phyloP scores from a whole-genome alignment of 1,284 basidiomycete species.

The Laetiporus sulphureus region DNA sequence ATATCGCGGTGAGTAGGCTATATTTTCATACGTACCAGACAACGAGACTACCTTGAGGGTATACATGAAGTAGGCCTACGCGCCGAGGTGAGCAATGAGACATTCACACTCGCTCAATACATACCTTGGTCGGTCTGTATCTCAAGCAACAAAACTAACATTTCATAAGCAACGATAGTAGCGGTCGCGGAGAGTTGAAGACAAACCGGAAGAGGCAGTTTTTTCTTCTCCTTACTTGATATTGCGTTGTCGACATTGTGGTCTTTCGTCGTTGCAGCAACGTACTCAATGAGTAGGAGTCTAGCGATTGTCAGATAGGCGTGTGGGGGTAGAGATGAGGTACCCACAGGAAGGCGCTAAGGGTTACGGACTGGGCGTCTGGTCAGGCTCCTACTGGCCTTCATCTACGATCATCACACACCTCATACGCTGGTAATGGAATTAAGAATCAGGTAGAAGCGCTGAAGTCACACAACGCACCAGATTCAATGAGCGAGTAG shows the following conservation, averaged over 20 bases:
- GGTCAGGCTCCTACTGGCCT: background rate
- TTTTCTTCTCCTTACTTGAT: conserved; percentile 71
- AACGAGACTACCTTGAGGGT: conserved; percentile 57
- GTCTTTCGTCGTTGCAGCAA: conserved; percentile 58
- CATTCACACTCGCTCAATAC: background rate
- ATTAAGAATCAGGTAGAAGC: background rate
- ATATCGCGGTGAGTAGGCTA: background rate
- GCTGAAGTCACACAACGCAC: conserved; percentile 31
- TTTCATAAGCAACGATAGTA: background rate
- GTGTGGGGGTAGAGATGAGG: background rate
- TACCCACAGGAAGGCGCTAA: conserved; percentile 73
- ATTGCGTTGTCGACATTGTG: conserved; percentile 63
- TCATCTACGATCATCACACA: conserved; percentile 15
- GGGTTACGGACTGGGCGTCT: conserved; percentile 53
- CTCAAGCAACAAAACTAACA: conserved; percentile 65
- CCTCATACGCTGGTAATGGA: conserved; percentile 38
- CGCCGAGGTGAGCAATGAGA: background rate
- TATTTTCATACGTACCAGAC: too few relatives aligned
- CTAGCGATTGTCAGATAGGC: conserved; percentile 34
- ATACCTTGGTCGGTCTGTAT: conserved; percentile 74
- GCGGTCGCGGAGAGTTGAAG: background rate
- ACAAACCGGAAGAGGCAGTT: conserved; percentile 67
- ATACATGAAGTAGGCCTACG: conserved; percentile 80
- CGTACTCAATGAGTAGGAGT: conserved; percentile 79
- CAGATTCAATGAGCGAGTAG: conserved; percentile 69